Percentiles rank a stretch among this genome's conserved stretches.
These are phyloP conservation scores for Fusarium sp. DNA, from an alignment of 2,329 filamentous ascomycete species.

Conservation along the genomic window DNA sequence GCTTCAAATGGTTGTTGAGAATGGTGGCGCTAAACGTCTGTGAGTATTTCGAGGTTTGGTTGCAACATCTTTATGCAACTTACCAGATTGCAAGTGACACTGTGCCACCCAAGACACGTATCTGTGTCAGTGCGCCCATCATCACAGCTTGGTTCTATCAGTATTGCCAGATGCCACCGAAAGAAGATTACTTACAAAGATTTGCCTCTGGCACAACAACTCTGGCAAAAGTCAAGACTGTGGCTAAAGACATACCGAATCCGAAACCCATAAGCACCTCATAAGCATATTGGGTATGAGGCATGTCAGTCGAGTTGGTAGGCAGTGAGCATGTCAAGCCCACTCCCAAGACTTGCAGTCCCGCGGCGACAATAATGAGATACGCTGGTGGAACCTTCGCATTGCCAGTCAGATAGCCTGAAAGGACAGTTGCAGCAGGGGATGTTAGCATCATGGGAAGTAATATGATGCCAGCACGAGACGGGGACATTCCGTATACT, in stretches of 20 bases:
- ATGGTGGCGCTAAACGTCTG: background rate
- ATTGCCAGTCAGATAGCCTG: background rate
- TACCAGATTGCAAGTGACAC: slow-evolving; percentile 5
- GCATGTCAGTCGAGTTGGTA: background rate
- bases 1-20: background rate
- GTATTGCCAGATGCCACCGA: rapidly evolving
- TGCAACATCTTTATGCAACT: rapidly evolving
- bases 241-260: background rate
- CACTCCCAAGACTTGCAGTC: background rate
- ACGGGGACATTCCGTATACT: background rate
- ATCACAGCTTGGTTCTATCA: background rate
- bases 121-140: slow-evolving; percentile 5
- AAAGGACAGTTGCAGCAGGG: background rate
- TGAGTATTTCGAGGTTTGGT: rapidly evolving
- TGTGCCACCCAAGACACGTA: slow-evolving; percentile 4
- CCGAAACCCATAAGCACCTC: slow-evolving; percentile 3
- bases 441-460: slow-evolving; percentile 7
- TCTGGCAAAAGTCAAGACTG: background rate
- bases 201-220: background rate
- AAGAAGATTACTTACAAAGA: background rate
- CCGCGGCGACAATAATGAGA: background rate
- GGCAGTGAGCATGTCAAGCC: background rate
- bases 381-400: background rate
- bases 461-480: background rate
- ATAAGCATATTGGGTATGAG: slow-evolving; percentile 2